phyloP scores from a whole-genome alignment of 768 basidiomycete genomes.

The Tremella yokohamensis region DNA sequence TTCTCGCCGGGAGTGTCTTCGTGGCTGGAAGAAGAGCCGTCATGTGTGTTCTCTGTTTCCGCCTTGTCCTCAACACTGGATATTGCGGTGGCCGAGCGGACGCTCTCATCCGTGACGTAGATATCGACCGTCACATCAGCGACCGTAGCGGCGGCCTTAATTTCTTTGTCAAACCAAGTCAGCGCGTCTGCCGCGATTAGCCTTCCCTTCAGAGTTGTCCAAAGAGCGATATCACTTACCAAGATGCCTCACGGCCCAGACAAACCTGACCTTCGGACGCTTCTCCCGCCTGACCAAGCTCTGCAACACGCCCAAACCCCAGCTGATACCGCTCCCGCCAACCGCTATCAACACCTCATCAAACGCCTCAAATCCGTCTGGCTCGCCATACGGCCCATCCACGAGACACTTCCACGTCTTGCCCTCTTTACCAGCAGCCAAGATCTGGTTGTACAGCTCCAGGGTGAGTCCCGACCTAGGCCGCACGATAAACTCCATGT shows the following conservation, averaged over 20 bases:
- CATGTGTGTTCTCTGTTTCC: background rate
- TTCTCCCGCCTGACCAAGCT: constrained; percentile 1
- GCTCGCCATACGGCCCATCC: constrained; percentile 29
- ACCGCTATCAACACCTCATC: constrained; percentile 49
- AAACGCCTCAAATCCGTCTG: constrained; percentile 15
- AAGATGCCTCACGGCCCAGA: background rate
- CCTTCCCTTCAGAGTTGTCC: background rate
- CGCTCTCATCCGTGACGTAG: background rate
- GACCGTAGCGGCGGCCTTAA: background rate
- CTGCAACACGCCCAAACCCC: constrained; percentile 12
- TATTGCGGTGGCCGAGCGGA: background rate
- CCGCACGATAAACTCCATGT: constrained; percentile 47
- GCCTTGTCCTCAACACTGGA: background rate
- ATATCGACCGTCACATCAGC: background rate
- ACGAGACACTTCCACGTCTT: constrained; percentile 43
- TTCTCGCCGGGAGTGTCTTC: background rate
- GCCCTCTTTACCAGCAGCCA: constrained; percentile 32
- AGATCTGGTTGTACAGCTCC: constrained; percentile 31
- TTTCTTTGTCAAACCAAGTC: background rate
- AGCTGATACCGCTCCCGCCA: constrained; percentile 49
- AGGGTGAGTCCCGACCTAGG: constrained; percentile 24
- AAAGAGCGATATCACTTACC: background rate
- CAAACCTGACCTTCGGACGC: background rate
- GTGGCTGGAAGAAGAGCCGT: background rate
- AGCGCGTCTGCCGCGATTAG: background rate